These are phyloP conservation scores for Volutella citrinella DNA, from an alignment of 2,329 filamentous ascomycete species.

Conservation along the genomic window DNA sequence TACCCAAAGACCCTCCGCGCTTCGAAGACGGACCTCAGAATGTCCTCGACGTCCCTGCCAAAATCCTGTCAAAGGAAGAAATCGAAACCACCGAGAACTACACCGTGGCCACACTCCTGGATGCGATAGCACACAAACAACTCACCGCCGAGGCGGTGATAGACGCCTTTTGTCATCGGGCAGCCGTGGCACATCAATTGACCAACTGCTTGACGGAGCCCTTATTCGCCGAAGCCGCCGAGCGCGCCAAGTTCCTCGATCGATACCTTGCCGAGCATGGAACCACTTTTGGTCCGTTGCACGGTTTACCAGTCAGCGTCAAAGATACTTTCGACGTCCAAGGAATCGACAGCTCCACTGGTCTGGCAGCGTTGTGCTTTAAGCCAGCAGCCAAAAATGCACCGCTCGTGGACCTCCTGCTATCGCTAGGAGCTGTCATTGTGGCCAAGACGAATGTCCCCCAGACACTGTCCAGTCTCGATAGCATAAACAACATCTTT, in stretches of 20 bases:
- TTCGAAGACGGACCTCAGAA: too few relatives aligned
- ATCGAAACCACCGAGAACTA: constrained; percentile 46
- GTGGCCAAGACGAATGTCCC: constrained; percentile 59
- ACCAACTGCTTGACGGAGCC: constrained; percentile 50
- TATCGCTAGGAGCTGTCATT: constrained; percentile 50
- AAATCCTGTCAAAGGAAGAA: constrained; percentile 43
- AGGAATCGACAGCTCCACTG: constrained; percentile 44
- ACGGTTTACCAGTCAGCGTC: constrained; percentile 24
- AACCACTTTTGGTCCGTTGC: constrained; percentile 16
- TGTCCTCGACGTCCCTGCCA: too few relatives aligned
- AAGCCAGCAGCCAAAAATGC: constrained; percentile 51
- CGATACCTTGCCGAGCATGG: constrained; percentile 35
- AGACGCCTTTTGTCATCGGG: constrained; percentile 50
- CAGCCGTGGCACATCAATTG: constrained; percentile 55
- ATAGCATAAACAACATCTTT: constrained; percentile 57
- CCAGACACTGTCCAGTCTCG: constrained; percentile 50
- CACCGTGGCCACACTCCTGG: constrained; percentile 40
- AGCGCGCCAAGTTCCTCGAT: constrained; percentile 40
- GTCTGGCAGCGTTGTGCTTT: constrained; percentile 53
- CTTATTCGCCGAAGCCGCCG: constrained; percentile 46
- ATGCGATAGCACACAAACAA: constrained; percentile 32
- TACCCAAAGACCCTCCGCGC: too few relatives aligned
- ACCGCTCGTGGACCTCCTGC: constrained; percentile 56
- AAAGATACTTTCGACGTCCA: constrained; percentile 56
- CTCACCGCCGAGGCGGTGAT: constrained; percentile 38